Conservation (phyloP, 169 alveolate species). For the Amoebophrya sp. region DNA sequence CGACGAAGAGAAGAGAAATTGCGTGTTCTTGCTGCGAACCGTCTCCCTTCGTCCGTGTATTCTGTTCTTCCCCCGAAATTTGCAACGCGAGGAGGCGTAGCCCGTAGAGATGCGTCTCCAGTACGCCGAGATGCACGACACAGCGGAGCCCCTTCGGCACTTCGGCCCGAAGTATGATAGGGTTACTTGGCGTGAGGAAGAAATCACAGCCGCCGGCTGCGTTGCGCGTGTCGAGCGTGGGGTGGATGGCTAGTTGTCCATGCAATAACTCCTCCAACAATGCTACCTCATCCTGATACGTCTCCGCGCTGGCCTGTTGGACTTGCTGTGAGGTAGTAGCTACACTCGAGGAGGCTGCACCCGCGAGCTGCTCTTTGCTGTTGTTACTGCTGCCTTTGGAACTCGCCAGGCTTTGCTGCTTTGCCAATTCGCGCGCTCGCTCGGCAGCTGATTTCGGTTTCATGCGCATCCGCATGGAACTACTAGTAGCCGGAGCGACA, state of each 20-base stretch:
- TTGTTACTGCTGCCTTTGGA: neutral
- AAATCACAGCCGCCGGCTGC: neutral
- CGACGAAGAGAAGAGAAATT: neutral
- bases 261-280: neutral
- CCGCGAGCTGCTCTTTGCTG: no score
- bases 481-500: no score
- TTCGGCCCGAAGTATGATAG: neutral
- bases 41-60: neutral
- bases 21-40: neutral
- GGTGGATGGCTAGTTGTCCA: neutral
- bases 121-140: conserved; percentile 18
- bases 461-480: no score
- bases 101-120: neutral
- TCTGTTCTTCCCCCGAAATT: neutral
- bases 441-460: neutral
- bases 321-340: no score
- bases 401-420: neutral
- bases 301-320: no score
- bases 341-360: no score
- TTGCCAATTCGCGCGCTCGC: neutral
- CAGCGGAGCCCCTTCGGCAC: conserved; percentile 15
- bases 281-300: neutral
- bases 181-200: neutral
- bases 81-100: neutral
- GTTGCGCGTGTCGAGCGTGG: conserved; percentile 21